Conservation (phyloP, 2,329 filamentous ascomycete species). For the Cladosporium velox region DNA sequence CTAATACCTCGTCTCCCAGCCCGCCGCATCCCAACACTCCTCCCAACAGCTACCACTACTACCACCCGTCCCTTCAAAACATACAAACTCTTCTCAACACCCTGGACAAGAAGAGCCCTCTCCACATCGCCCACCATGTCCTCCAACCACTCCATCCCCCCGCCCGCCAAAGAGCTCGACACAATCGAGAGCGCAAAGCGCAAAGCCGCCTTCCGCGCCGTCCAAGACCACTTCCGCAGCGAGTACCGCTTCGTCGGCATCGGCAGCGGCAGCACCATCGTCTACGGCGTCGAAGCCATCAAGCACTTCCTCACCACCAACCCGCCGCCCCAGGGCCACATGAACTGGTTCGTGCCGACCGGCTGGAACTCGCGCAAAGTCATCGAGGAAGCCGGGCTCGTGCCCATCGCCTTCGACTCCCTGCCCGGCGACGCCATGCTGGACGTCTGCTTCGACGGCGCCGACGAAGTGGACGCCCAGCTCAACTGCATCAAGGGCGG, state of each 20-base stretch:
- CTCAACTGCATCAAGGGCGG: slow-evolving; percentile 98
- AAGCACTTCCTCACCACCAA: slow-evolving; percentile 54
- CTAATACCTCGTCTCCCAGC: slow-evolving; percentile 4
- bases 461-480: slow-evolving; percentile 92
- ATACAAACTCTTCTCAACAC: neutral
- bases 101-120: slow-evolving; percentile 9
- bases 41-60: neutral
- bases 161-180: slow-evolving; percentile 16
- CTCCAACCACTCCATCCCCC: slow-evolving; percentile 16
- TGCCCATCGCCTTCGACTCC: slow-evolving; percentile 75
- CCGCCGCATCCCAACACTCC: slow-evolving; percentile 14
- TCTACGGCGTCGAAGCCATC: slow-evolving; percentile 84
- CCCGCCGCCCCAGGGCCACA: slow-evolving; percentile 49
- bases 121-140: neutral
- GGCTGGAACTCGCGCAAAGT: slow-evolving; percentile 88
- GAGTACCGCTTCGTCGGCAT: slow-evolving; percentile 70
- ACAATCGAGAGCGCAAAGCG: slow-evolving; percentile 71
- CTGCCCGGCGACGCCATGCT: slow-evolving; percentile 66
- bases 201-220: slow-evolving; percentile 71
- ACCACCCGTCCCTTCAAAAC: neutral
- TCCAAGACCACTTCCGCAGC: slow-evolving; percentile 69
- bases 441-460: slow-evolving; percentile 93
- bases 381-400: slow-evolving; percentile 76
- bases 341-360: slow-evolving; percentile 87
- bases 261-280: slow-evolving; percentile 77